phyloP scores from a whole-genome alignment of 1,139 yeast species.

The Hemisphaericaspora lyxosophila region DNA sequence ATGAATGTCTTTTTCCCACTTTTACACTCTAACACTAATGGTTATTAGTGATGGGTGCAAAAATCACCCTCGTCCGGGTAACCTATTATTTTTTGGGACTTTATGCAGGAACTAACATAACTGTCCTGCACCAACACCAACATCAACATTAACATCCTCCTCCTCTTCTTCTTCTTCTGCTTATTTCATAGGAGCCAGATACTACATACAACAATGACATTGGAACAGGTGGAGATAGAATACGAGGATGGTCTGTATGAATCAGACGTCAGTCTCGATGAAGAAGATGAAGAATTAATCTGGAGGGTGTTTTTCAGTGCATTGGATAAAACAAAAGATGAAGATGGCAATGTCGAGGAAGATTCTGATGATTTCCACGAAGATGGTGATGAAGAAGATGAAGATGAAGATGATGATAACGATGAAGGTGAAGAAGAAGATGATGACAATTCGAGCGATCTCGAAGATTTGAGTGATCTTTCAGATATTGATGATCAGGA shows the following conservation, averaged over 20 bases:
- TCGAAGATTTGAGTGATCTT: conserved; percentile 24
- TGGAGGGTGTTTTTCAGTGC: conserved; percentile 45
- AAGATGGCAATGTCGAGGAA: not conserved
- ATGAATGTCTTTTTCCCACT: no score
- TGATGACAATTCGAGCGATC: conserved; percentile 13
- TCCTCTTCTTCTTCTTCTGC: no score
- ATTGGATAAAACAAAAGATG: conserved; percentile 16
- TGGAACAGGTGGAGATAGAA: not conserved
- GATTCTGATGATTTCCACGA: conserved; percentile 4
- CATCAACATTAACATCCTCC: no score
- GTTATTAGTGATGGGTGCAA: no score
- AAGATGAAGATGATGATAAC: conserved; percentile 28
- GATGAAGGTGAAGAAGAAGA: conserved; percentile 11
- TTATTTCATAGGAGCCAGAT: no score
- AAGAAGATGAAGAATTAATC: conserved; percentile 48
- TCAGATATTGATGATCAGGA: conserved; percentile 40
- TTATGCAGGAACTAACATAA: no score
- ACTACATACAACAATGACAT: not conserved
- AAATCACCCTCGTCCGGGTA: no score
- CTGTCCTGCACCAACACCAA: no score
- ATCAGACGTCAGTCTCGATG: conserved; percentile 46
- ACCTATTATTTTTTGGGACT: no score
- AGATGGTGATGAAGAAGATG: conserved; percentile 13
- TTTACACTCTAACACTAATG: no score
- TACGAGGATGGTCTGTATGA: conserved; percentile 14